Percentiles rank a stretch among this genome's conserved stretches.
Conservation (phyloP, 2,329 filamentous ascomycete genomes). For the Purpureocillium takamizusanense region DNA sequence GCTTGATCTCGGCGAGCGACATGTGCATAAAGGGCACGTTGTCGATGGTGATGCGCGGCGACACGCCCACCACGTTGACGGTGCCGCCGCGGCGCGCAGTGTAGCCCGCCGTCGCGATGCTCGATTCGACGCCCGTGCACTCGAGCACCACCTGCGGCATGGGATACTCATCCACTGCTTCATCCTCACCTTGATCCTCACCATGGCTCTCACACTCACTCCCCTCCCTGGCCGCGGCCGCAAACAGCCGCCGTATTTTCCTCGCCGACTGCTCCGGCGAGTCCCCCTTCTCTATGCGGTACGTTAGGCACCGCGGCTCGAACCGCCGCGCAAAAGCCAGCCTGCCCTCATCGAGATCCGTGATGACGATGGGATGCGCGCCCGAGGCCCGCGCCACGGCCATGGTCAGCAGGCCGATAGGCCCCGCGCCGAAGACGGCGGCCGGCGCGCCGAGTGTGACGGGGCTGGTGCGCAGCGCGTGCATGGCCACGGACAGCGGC, state of each 20-base stretch:
- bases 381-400: slow-evolving; percentile 51
- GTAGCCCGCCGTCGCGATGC: slow-evolving; percentile 49
- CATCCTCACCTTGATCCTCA: no score
- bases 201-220: no score
- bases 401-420: slow-evolving; percentile 51
- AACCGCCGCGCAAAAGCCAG: slow-evolving; percentile 49
- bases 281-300: slow-evolving; percentile 37
- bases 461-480: slow-evolving; percentile 45
- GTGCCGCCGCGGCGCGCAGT: slow-evolving; percentile 48
- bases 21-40: slow-evolving; percentile 60
- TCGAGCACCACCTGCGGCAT: slow-evolving; percentile 52
- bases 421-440: slow-evolving; percentile 53
- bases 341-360: slow-evolving; percentile 48
- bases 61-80: slow-evolving; percentile 57
- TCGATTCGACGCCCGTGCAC: slow-evolving; percentile 58
- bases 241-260: slow-evolving; percentile 43
- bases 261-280: slow-evolving; percentile 40
- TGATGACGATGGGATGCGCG: slow-evolving; percentile 54
- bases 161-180: slow-evolving; percentile 40
- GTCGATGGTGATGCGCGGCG: slow-evolving; percentile 47
- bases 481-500: slow-evolving; percentile 53
- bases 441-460: slow-evolving; percentile 45
- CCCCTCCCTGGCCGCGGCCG: no score
- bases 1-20: slow-evolving; percentile 54
- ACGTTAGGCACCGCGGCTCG: slow-evolving; percentile 44